Conservation (phyloP, 768 basidiomycete genomes). For the Amylocystis lapponica region DNA sequence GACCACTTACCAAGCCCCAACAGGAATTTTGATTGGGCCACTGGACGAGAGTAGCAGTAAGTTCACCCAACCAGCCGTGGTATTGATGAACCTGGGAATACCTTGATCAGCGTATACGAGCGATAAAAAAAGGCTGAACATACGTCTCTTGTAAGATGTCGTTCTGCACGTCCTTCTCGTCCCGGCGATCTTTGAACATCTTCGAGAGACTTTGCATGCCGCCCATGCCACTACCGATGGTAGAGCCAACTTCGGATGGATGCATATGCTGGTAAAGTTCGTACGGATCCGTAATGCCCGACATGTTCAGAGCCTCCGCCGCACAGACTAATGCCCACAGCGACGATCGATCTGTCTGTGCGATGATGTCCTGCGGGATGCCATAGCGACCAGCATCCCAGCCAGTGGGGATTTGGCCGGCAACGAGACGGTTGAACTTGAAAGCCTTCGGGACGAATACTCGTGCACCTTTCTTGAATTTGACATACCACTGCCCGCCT, state of each 20-base stretch:
- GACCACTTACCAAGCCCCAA: conserved; percentile 83
- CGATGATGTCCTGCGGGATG: conserved; percentile 92
- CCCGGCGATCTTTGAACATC: conserved; percentile 99
- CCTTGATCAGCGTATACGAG: neutral
- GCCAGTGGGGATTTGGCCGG: conserved; percentile 94
- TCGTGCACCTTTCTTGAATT: conserved; percentile 97
- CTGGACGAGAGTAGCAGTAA: conserved; percentile 90
- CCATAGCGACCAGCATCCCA: conserved; percentile 97
- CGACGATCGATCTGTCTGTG: conserved; percentile 88
- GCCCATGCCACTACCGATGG: conserved; percentile 96
- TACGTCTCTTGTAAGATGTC: conserved; percentile 98
- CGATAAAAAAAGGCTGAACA: conserved; percentile 24
- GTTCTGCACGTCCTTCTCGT: conserved; percentile 97
- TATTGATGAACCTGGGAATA: conserved; percentile 86
- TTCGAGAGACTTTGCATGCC: conserved; percentile 84
- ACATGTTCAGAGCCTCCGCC: conserved; percentile 93
- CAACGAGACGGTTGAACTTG: conserved; percentile 90
- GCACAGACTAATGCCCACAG: conserved; percentile 95
- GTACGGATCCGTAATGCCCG: conserved; percentile 96
- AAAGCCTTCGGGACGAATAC: conserved; percentile 92
- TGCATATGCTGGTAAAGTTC: conserved; percentile 97
- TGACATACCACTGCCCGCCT: conserved; percentile 95
- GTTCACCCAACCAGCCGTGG: conserved; percentile 97
- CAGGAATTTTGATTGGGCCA: conserved; percentile 98
- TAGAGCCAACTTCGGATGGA: conserved; percentile 92